Conservation (phyloP, 768 basidiomycete species). For the Rhizopogon salebrosus region DNA sequence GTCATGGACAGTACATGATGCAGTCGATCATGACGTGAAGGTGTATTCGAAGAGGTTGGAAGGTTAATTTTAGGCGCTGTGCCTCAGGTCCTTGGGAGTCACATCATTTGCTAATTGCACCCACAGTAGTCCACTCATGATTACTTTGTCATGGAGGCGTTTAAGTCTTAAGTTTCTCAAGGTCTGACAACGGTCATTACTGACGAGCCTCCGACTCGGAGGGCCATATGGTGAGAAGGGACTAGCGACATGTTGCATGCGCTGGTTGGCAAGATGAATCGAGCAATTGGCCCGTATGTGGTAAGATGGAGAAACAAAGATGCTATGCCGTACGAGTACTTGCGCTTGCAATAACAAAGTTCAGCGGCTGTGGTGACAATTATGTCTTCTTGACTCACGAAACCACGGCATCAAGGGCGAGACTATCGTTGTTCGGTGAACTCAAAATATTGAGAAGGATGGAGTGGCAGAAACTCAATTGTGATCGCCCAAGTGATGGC, state of each 20-base stretch:
- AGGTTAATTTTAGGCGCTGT: not conserved
- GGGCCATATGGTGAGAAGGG: not conserved
- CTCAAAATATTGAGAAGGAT: not conserved
- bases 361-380: not conserved
- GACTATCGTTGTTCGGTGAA: not conserved
- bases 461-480: not conserved
- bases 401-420: not conserved
- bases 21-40: slow-evolving; percentile 1
- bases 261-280: not conserved
- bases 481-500: not conserved
- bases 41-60: not conserved
- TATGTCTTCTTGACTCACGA: not conserved
- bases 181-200: not conserved
- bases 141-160: not conserved
- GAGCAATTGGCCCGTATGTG: not conserved
- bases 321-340: not conserved
- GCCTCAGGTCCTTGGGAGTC: not conserved
- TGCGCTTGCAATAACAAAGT: not conserved
- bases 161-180: not conserved
- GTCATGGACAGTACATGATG: not conserved
- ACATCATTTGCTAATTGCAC: not conserved
- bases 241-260: not conserved
- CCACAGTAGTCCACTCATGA: not conserved
- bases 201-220: not conserved
- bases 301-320: not conserved